Base-by-base conservation (phyloP, 2,329 filamentous ascomycete species). In the Daldinia sp. region DNA sequence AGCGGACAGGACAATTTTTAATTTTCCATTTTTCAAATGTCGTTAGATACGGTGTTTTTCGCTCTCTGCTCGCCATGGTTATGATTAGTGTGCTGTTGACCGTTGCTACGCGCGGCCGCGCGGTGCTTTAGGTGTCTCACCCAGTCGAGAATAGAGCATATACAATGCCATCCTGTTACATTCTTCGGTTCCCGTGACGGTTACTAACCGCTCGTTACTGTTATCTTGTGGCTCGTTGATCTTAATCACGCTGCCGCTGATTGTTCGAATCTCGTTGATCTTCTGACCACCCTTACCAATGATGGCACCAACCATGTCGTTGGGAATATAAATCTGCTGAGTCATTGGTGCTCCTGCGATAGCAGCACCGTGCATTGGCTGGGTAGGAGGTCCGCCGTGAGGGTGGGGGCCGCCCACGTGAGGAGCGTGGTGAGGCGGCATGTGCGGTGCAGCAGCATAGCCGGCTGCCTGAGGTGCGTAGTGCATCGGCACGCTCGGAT, bases 131-230 rank as follows among this genome's bases (percentile, higher is more conserved):
- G 54, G 32, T 47, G 77, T 71, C 83, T 82, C 77, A 97, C 95
- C 95, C 77, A 99, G 90, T 84, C 95, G 88, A 63, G 93, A 96
- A 80, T 99, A 99, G 57, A 99, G 87, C 94, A 99, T 97, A 81
- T 98, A 99, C 58, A 99, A 81, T n/a, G 95, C 95, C 94, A 99
- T 98, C 75, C 97, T 92, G 81, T 99, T 99, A 83, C 93, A 97
- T 80, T 99, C 95, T 73, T 96, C 93, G 4, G 95, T 98, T 68
- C 95, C 95, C 1, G 95, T 97, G 71, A 99, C 96, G 13, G 95
- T 99, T 60, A 99, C 95, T 62, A 99, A 83, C 66, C 95, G 90
- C 82, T 99, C 95, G 75, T 98, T 99, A 84, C 93, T 98, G 80
- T 96, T 98, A 78, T 98, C 95, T 77, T 97, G 95, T 1, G 95